Base-by-base conservation (phyloP, 352 stramenopile species). In the Blastocystis sp. region DNA sequence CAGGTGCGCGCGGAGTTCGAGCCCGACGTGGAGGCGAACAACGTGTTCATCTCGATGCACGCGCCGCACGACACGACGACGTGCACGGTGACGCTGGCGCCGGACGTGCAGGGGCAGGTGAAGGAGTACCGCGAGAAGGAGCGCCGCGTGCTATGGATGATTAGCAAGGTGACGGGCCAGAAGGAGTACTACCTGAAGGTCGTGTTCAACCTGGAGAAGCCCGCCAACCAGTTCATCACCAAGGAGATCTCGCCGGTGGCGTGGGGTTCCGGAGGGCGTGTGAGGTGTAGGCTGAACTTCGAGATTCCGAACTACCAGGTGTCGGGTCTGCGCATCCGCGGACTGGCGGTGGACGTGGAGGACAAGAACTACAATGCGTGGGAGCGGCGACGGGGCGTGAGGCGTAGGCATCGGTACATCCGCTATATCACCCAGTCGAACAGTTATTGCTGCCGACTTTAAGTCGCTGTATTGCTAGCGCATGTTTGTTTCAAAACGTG, bases 271-370 rank as follows among this genome's bases (percentile, higher is more conserved):
- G 0, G 1, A 52, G 0, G 52, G 28, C 4, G 14, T 67, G 76
- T 45, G 43, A 77, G 28, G 76, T 2, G 0, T 88, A 67, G 79
- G 88, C 96, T 98, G 93, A 97, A 96, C 90, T 99, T 99, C 93
- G 96, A 98, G 91, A 98, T 99, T 86, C 96, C 96, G 74, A 99
- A 98, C 95, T 98, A 98, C 92, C 98, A 98, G 93, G 97, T 97
- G 59, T 98, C 95, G 74, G 97, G 95, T 91, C 91, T 99, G 67
- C 95, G 28, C 28, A 34, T 34, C 28, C 28, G 28, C 28, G 28
- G 28, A 34, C 28, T 34, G 28, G 28, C 28, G 0, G 28, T 34
- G 28, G 28, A 34, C 28, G 28, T 34, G 28, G 28, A 34, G 28
- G 28, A 34, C 28, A 34, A 34, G 28, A 34, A 34, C 28, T 34